Percentiles rank a stretch among this genome's conserved stretches.
Evolutionary conservation across 1,284 basidiomycete species (phyloP).

Genomic region (Schizophyllum commune): DNA sequence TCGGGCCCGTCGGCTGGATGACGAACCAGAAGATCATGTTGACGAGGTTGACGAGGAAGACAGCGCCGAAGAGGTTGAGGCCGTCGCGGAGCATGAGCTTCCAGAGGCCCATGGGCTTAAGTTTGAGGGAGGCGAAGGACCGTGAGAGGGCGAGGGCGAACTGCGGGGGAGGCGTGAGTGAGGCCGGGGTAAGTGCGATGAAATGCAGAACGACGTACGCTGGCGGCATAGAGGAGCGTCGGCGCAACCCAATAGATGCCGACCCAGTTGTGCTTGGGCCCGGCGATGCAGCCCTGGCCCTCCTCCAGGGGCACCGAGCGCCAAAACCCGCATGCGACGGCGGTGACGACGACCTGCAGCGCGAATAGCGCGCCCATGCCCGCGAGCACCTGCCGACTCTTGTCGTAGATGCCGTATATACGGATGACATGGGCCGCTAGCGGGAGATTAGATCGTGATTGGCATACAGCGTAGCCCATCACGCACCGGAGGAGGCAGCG

Average conservation of each 20-base stretch:
- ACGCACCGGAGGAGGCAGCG: constrained; percentile 54
- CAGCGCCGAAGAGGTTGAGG: constrained; percentile 72
- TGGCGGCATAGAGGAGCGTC: constrained; percentile 61
- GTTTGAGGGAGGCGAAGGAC: constrained; percentile 51
- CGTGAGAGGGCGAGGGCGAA: constrained; percentile 57
- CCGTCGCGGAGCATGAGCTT: constrained; percentile 82
- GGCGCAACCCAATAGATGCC: constrained; percentile 76
- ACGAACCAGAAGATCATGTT: constrained; percentile 81
- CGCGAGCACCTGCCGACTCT: constrained; percentile 44
- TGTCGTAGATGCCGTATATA: constrained; percentile 70
- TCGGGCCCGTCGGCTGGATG: constrained; percentile 49
- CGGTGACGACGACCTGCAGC: constrained; percentile 60
- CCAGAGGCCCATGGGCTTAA: constrained; percentile 58
- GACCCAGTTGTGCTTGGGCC: constrained; percentile 69
- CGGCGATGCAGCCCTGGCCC: constrained; percentile 78
- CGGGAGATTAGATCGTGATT: constrained; percentile 4
- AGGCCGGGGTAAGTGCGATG: background rate
- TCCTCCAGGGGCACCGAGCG: constrained; percentile 55
- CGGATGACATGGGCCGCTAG: constrained; percentile 63
- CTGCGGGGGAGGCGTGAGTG: constrained; percentile 20
- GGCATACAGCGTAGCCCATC: background rate
- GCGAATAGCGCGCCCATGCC: constrained; percentile 53
- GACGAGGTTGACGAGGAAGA: constrained; percentile 69
- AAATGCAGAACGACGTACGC: constrained; percentile 31
- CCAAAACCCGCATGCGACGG: constrained; percentile 67